Evolutionary conservation across 2,329 filamentous ascomycete species (phyloP), one percentile per base, ranked within the genome.

Genomic region (Penicillium thymicola): DNA sequence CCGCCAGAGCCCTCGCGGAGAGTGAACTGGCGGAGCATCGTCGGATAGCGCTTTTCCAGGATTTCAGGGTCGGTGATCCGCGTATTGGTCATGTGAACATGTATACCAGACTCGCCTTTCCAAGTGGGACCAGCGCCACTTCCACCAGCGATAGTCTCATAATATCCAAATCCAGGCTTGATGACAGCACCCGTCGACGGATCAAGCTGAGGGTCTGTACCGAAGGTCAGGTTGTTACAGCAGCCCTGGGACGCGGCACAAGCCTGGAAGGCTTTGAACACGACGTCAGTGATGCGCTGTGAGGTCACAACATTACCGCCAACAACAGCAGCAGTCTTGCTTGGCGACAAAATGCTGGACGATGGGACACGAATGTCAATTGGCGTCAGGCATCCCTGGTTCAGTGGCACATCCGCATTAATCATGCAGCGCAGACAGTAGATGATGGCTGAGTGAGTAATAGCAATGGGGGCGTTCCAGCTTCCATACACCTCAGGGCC

Each of bases 1-100:
- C 90, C 90, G 1, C 85, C 86, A 43, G 84, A 88, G 0, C 83
- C 86, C 2, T 76, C 65, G 1, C 89, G 78, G 8, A 94, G 77
- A 3, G 83, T 82, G 69, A 94, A 94, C 66, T 89, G 84, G 3
- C 87, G 80, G 40, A 94, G 75, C 7, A 94, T 76, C 1, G 92
- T 89, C 0, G 89, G 89, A 66, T 93, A 93, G 2, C 90, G 79
- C 41, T 89, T 82, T 76, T 94, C 90, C 59, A 94, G 89, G 13
- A 93, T 85, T 70, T 95, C 90, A 0, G 87, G 82, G 70, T 95
- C 90, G 0, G 90, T 93, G 69, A 93, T 94, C 5, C 90, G 83
- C 1, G 89, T 94, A 72, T 94, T 95, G 11, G 90, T 94, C 89
- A 93, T 93, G 75, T 93, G 89, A 4, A 86, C 89, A 70, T 94